Evolutionary conservation across 768 basidiomycete species (phyloP).

Genomic region (Trametes cinnabarina): DNA sequence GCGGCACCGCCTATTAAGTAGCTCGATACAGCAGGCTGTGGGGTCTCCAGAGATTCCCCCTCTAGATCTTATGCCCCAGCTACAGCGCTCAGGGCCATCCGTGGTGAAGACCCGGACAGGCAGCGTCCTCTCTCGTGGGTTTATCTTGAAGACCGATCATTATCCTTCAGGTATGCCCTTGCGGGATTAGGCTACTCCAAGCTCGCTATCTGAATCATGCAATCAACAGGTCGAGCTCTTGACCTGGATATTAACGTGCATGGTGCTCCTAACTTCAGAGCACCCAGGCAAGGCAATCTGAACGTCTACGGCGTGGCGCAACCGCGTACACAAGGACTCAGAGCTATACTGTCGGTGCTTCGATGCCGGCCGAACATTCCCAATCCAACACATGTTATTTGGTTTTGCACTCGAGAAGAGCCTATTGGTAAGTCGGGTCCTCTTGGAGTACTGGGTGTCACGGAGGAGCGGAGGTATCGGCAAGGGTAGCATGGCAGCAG

Average conservation of each 20-base stretch:
- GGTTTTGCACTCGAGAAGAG: conserved; percentile 97
- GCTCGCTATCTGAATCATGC: background rate
- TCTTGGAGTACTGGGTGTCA: too few relatives aligned
- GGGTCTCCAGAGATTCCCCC: conserved; percentile 26
- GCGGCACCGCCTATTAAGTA: conserved; percentile 14
- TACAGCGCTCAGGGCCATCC: conserved; percentile 65
- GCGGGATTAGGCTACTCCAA: too few relatives aligned
- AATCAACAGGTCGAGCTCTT: conserved; percentile 68
- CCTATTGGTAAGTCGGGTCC: conserved; percentile 72
- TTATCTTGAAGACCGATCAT: conserved; percentile 93
- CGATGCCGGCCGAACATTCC: conserved; percentile 64
- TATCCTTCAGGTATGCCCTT: conserved; percentile 61
- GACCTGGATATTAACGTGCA: conserved; percentile 90
- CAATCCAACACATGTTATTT: conserved; percentile 76
- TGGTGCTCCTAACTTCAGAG: conserved; percentile 94
- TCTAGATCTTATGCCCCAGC: conserved; percentile 59
- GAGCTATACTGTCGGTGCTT: conserved; percentile 85
- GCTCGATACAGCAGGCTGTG: conserved; percentile 5
- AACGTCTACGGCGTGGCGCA: conserved; percentile 97
- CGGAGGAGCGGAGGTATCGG: too few relatives aligned
- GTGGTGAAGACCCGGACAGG: conserved; percentile 82
- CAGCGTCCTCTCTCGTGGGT: conserved; percentile 81
- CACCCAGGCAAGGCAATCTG: conserved; percentile 71
- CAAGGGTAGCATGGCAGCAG: too few relatives aligned
- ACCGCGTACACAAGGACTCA: conserved; percentile 87